Conservation (phyloP, 495 filamentous ascomycete genomes). For the Letharia columbiana region DNA sequence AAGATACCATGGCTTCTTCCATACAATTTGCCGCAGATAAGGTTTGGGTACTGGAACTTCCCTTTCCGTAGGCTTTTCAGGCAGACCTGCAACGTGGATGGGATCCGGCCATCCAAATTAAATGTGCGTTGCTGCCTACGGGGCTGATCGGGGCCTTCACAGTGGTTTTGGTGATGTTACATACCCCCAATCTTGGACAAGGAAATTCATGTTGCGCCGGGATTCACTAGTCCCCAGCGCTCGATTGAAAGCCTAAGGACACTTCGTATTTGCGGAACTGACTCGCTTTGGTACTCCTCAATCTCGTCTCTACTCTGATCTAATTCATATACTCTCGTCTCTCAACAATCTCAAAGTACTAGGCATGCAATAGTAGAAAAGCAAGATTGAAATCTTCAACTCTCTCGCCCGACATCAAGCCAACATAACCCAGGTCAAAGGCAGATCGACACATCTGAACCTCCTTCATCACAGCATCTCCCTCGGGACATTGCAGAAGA, state of each 20-base stretch:
- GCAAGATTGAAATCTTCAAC: neutral
- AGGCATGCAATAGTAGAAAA: neutral
- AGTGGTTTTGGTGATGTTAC: neutral
- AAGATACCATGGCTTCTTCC: neutral
- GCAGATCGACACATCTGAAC: neutral
- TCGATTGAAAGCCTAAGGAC: too few species aligned
- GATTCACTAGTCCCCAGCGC: neutral
- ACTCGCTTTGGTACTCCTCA: neutral
- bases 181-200: neutral
- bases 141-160: neutral
- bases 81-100: too few species aligned
- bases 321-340: neutral
- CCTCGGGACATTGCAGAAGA: neutral
- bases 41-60: neutral
- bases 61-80: too few species aligned
- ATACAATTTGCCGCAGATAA: neutral
- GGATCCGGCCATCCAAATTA: too few species aligned
- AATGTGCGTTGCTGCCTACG: neutral
- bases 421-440: neutral
- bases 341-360: neutral
- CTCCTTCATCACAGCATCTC: neutral
- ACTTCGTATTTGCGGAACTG: neutral
- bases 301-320: neutral
- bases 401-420: neutral
- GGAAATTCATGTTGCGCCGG: neutral